Base-by-base conservation (phyloP, 1,284 basidiomycete species). In the Cutaneotrichosporon sp. region DNA sequence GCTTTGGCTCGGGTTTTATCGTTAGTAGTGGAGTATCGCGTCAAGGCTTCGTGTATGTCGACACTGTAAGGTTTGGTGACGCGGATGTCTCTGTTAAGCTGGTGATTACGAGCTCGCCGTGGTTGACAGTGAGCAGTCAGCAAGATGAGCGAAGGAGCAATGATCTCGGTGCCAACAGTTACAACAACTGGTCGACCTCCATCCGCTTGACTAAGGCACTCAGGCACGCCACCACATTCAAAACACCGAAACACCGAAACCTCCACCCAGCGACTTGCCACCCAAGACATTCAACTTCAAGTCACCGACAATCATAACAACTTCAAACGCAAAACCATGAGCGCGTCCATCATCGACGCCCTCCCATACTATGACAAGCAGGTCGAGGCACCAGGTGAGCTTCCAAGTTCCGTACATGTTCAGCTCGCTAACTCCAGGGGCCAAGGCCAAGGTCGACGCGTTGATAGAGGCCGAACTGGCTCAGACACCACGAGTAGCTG, bases 321-420 rank as follows among this genome's bases (percentile, higher is more conserved):
- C n/a, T n/a, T n/a, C n/a, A n/a, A n/a, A n/a, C n/a, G n/a, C n/a
- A n/a, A n/a, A 52, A 59, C 14, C 51, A 68, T 66, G 66, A 65
- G 67, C 25, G 45, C 52, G 19, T 60, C 63, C 19, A 63, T 61
- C 39, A 65, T 90, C 61, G 92, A 96, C 75, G 88, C 90, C 20
- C 79, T 96, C 53, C 90, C 93, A 12, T 97, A 97, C 76, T 92
- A 90, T 67, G 93, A 97, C 77, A 87, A 90, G 68, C 91, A 97
- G 66, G 79, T 93, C 42, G 88, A 93, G 57, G 80, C 84, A 55
- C 86, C 88, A 3, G 74, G 82, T 52, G 76, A 88, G 55, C 26
- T 19, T 5, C 0, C 3, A 1, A 25, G 7, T 11, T 17, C 8
- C 2, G 3, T 9, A n/a, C n/a, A n/a, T 11, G 3, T 6, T 12